These are phyloP conservation scores for Begonia fuchsioides DNA, from an alignment of 306 rosid genomes.

Conservation along the genomic window DNA sequence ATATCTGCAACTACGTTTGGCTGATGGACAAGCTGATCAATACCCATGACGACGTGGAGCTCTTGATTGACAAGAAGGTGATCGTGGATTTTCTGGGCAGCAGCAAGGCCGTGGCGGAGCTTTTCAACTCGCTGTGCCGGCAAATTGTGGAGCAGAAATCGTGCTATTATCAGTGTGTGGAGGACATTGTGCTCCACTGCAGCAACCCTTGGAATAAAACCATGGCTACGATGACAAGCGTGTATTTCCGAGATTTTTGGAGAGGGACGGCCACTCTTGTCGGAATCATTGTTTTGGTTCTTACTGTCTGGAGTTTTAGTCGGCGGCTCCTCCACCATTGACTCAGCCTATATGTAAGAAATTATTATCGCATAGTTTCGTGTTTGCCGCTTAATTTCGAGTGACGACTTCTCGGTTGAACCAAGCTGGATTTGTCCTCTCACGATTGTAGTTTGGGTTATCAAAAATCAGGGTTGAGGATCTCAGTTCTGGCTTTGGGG, in stretches of 20 bases:
- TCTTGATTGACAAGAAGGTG: slow-evolving; percentile 28
- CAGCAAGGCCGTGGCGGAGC: background rate
- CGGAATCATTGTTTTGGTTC: slow-evolving; percentile 20
- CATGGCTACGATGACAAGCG: slow-evolving; percentile 26
- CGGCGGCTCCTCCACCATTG: slow-evolving; percentile 1
- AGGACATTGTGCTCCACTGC: slow-evolving; percentile 18
- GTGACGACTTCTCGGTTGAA: no score
- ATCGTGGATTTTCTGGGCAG: slow-evolving; percentile 2
- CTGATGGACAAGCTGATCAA: slow-evolving; percentile 29
- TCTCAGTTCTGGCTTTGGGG: no score
- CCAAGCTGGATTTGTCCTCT: no score
- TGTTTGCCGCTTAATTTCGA: no score
- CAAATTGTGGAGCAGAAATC: slow-evolving; percentile 18
- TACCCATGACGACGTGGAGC: slow-evolving; percentile 29
- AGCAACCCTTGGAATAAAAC: slow-evolving; percentile 22
- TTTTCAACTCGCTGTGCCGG: slow-evolving; percentile 15
- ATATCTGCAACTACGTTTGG: slow-evolving; percentile 29
- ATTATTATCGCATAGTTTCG: no score
- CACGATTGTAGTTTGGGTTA: no score
- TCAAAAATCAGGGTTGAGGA: no score
- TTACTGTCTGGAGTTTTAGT: slow-evolving; percentile 14
- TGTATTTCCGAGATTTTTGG: slow-evolving; percentile 51
- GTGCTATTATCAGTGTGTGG: slow-evolving; percentile 10
- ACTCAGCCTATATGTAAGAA: no score
- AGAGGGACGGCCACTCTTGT: slow-evolving; percentile 48